phyloP scores from a whole-genome alignment of 768 basidiomycete genomes.

The Xanthoconium purpureum region DNA sequence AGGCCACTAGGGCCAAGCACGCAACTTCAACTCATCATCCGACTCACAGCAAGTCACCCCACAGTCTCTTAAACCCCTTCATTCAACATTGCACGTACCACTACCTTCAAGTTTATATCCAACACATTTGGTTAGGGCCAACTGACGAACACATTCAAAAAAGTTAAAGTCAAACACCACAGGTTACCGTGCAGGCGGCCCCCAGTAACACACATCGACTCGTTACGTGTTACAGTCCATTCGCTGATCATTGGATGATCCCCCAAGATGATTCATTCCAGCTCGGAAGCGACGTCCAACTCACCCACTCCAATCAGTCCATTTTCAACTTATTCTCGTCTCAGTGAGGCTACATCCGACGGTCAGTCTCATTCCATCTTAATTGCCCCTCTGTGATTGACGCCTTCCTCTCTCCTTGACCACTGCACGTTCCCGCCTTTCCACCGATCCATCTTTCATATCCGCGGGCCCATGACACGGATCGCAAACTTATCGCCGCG shows the following conservation, averaged over 20 bases:
- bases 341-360: conserved; percentile 55
- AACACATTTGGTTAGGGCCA: background rate
- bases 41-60: conserved; percentile 6
- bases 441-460: conserved; percentile 9
- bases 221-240: background rate
- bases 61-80: background rate
- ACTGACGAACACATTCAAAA: background rate
- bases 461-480: conserved; percentile 4
- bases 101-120: background rate
- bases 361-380: conserved; percentile 25
- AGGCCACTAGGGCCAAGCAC: background rate
- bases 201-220: background rate
- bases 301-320: conserved; percentile 37
- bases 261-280: conserved; percentile 32
- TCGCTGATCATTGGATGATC: conserved; percentile 18
- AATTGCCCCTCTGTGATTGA: background rate
- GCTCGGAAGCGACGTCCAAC: conserved; percentile 35
- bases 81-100: background rate
- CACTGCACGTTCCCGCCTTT: conserved; percentile 3
- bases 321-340: conserved; percentile 37
- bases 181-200: background rate
- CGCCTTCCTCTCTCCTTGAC: background rate
- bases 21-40: background rate
- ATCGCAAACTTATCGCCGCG: background rate
- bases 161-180: background rate